phyloP scores from a whole-genome alignment of 2,329 filamentous ascomycete species.

The Colletotrichum melonis region DNA sequence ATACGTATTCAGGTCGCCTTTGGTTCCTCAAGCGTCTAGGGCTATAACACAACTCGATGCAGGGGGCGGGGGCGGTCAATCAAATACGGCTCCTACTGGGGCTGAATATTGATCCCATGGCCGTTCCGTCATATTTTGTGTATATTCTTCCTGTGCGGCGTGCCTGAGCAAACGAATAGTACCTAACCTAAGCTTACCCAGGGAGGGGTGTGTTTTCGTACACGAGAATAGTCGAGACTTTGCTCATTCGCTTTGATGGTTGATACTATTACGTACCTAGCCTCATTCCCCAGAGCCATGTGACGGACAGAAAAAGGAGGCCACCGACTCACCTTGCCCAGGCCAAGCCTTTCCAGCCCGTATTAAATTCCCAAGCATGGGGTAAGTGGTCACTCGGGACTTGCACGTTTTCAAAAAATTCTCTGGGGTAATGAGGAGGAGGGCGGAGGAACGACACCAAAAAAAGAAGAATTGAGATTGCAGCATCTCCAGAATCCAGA shows the following conservation, averaged over 20 bases:
- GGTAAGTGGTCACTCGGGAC: constrained; percentile 6
- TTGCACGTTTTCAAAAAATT: neutral
- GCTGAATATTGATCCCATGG: constrained; percentile 20
- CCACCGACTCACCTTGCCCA: neutral
- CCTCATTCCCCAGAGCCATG: neutral
- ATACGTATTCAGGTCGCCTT: neutral
- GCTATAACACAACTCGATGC: neutral
- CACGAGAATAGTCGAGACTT: neutral
- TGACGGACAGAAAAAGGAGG: constrained; percentile 18
- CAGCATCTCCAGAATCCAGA: neutral
- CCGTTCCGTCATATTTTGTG: neutral
- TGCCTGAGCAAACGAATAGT: neutral
- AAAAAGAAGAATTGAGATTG: constrained; percentile 7
- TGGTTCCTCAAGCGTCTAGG: neutral
- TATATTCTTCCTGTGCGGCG: neutral
- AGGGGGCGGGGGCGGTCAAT: neutral
- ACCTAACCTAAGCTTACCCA: neutral
- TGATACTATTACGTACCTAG: constrained; percentile 25
- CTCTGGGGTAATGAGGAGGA: neutral
- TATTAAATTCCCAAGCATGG: neutral
- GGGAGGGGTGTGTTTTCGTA: neutral
- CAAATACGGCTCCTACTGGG: neutral
- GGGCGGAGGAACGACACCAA: neutral
- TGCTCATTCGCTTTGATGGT: constrained; percentile 15
- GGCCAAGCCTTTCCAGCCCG: neutral